Conservation (phyloP, 306 rosid genomes). For the Castanea crenata region DNA sequence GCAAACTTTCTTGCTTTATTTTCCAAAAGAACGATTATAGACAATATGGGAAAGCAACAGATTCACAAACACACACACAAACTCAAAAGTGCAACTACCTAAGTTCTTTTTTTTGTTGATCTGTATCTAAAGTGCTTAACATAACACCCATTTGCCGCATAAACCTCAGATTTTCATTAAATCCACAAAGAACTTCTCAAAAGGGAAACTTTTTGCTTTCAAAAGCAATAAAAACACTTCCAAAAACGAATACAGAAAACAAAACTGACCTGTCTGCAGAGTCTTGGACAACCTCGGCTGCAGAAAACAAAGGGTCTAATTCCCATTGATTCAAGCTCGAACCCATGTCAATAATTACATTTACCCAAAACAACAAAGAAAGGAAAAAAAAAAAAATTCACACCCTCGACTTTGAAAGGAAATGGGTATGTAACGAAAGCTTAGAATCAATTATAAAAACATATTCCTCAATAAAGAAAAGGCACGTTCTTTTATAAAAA, state of each 20-base stretch:
- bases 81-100: neutral
- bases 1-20: neutral
- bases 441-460: neutral
- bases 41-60: neutral
- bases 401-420: neutral
- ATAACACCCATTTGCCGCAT: neutral
- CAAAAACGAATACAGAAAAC: neutral
- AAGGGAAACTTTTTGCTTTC: neutral
- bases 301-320: slow-evolving; percentile 41
- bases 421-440: neutral
- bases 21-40: no score
- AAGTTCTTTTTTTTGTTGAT: neutral
- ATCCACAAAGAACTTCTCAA: neutral
- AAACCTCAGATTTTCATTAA: neutral
- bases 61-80: neutral
- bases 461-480: neutral
- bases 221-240: neutral
- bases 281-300: slow-evolving; percentile 44
- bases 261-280: slow-evolving; percentile 37
- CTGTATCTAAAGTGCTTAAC: neutral
- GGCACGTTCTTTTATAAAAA: no score
- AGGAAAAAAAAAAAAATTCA: neutral
- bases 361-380: neutral
- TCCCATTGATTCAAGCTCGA: slow-evolving; percentile 42
- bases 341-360: slow-evolving; percentile 14